Conservation (phyloP, 208 protist species). For the Endotrypanum monterogeii region DNA sequence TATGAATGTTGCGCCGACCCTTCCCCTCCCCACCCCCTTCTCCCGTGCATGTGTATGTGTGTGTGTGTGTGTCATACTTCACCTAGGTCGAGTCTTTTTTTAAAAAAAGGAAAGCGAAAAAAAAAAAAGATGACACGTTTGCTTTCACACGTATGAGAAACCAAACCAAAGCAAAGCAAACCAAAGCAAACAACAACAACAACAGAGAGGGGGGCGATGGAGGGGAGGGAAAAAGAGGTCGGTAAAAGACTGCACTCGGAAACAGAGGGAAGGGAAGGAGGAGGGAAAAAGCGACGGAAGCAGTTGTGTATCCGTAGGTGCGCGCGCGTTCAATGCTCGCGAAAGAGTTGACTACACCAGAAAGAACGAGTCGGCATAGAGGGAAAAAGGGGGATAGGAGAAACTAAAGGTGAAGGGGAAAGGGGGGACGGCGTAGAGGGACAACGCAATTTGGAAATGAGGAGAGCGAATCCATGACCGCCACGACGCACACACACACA, state of each 20-base stretch:
- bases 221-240: neutral
- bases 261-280: neutral
- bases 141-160: neutral
- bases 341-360: neutral
- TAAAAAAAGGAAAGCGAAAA: neutral
- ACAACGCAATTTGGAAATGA: neutral
- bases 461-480: neutral
- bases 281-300: neutral
- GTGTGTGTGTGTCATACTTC: neutral
- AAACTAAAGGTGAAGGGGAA: too few species aligned
- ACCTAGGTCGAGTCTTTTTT: neutral
- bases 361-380: neutral
- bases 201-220: neutral
- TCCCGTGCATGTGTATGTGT: neutral
- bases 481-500: neutral
- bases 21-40: too few species aligned
- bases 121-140: constrained; percentile 4
- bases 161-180: constrained; percentile 1
- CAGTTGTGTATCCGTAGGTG: neutral
- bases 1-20: too few species aligned
- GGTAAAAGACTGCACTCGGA: neutral
- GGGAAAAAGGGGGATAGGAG: neutral
- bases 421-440: neutral
- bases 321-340: neutral
- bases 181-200: too few species aligned